A percentile compares a stretch with the other conserved stretches of the same genome.
These are phyloP conservation scores for Coemansia sp. DNA, from an alignment of 371 early-diverging fungal species.

Conservation along the genomic window DNA sequence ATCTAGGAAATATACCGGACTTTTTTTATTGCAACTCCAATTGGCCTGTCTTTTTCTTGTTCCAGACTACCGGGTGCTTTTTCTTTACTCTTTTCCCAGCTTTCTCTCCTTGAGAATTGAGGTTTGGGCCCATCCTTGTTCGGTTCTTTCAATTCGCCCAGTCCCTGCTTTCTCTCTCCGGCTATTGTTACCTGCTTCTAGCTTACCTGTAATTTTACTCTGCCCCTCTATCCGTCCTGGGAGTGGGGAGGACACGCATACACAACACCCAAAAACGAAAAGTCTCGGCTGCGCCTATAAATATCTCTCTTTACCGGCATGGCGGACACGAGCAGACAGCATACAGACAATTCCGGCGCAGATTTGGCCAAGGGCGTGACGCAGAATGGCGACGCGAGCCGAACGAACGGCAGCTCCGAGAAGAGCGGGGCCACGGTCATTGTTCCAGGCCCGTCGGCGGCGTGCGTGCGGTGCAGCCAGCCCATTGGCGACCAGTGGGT, in stretches of 20 bases:
- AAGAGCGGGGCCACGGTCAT: conserved; percentile 20
- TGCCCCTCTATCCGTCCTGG: not conserved
- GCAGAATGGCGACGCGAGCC: conserved; percentile 6
- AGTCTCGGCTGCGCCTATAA: conserved; percentile 4
- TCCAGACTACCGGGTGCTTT: not conserved
- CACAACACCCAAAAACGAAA: not conserved
- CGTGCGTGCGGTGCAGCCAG: conserved; percentile 34
- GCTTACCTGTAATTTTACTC: not conserved
- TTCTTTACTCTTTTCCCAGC: not conserved
- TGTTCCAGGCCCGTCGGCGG: conserved; percentile 22
- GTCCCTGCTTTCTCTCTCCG: not conserved
- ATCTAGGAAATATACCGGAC: not conserved
- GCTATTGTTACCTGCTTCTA: conserved; percentile 7
- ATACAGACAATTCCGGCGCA: not conserved
- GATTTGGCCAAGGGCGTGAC: not conserved
- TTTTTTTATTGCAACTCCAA: not conserved
- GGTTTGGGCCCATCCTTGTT: too few species aligned
- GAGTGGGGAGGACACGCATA: too few species aligned
- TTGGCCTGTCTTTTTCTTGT: conserved; percentile 1
- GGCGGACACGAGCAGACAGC: conserved; percentile 6
- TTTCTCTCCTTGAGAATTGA: not conserved
- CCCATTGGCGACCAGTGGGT: conserved; percentile 70
- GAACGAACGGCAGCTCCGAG: not conserved
- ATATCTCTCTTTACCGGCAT: not conserved
- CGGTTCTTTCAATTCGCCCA: too few species aligned